Evolutionary conservation across 1,284 basidiomycete genomes (phyloP).

Genomic region (Ceratorhiza oryzae-sativae): DNA sequence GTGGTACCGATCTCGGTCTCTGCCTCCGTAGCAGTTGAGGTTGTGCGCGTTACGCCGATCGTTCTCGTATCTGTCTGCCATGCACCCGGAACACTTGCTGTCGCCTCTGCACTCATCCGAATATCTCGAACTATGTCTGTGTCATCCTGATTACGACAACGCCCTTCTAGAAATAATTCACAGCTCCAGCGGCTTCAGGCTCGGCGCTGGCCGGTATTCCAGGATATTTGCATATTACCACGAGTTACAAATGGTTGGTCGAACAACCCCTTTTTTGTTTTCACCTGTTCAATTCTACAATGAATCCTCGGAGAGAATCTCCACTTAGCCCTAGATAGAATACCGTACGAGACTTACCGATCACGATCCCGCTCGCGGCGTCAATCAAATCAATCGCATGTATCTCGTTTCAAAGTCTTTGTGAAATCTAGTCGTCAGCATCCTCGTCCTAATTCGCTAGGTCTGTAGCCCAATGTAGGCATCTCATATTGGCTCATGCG

Average conservation of each 20-base stretch:
- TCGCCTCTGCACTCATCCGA: not conserved
- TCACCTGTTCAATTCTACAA: too few relatives aligned
- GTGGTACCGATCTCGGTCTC: slow-evolving; percentile 3
- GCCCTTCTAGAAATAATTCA: too few relatives aligned
- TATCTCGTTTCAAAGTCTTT: slow-evolving; percentile 78
- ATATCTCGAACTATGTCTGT: not conserved
- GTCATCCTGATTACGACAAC: not conserved
- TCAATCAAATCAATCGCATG: slow-evolving; percentile 78
- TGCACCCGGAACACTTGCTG: too few relatives aligned
- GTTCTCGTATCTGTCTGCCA: not conserved
- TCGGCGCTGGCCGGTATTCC: too few relatives aligned
- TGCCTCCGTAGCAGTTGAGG: not conserved
- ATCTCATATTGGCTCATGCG: not conserved
- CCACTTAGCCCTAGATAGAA: not conserved
- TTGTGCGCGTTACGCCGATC: not conserved
- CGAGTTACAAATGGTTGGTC: too few relatives aligned
- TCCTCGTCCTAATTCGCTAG: slow-evolving; percentile 90
- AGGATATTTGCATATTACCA: too few relatives aligned
- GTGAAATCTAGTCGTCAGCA: slow-evolving; percentile 94
- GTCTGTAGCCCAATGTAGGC: slow-evolving; percentile 61
- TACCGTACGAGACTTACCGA: slow-evolving; percentile 40
- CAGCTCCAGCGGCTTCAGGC: too few relatives aligned
- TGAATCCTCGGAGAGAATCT: too few relatives aligned
- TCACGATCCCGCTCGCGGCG: slow-evolving; percentile 59
- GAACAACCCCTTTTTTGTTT: too few relatives aligned